Evolutionary conservation across 1,139 yeast species (phyloP), one percentile per base, ranked within the genome.

Genomic region (Kurtzmaniella natalensis): DNA sequence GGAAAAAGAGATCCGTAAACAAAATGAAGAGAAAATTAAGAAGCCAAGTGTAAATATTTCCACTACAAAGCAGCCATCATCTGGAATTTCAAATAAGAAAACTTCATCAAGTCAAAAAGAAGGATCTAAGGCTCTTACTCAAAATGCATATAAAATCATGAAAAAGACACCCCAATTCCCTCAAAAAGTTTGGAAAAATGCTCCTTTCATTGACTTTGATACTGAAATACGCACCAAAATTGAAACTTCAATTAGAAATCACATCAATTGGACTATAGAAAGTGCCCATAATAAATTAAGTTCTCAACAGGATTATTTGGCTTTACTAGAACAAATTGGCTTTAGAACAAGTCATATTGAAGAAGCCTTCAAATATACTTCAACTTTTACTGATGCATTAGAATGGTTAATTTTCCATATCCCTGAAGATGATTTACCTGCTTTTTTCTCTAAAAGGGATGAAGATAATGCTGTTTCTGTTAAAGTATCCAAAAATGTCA

Each of bases 341-440:
- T 92, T 92, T 48, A 71, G 92, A 39, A 57, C 60, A 25, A 52
- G 72, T 2, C 96, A 89, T 49, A 76, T 83, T 1, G 59, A 62
- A 4, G 97, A 92, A 48, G 78, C 96, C 0, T 60, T 85, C 35
- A 59, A 65, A 24, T 83, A 83, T 47, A 73, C 87, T 3, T 45
- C 57, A 2, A 51, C 70, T 0, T 79, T 81, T 28, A 59, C 61
- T 0, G 76, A 71, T 35, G 73, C 84, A 2, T 59, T 86, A 24
- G 94, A 92, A 34, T 92, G 95, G 86, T 69, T 89, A 16, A 59
- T 89, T 10, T 81, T 89, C 46, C 94, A 89, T 49, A 72, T 89
- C 3, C 97, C 97, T 0, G 96, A 89, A 48, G 97, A 88, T 51
- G 98, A 92, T 50, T 61, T 92, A 29, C 98, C 98, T 0, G 50